Base-by-base conservation (phyloP, 805 yeast species). In the Yamadazyma insecticola region DNA sequence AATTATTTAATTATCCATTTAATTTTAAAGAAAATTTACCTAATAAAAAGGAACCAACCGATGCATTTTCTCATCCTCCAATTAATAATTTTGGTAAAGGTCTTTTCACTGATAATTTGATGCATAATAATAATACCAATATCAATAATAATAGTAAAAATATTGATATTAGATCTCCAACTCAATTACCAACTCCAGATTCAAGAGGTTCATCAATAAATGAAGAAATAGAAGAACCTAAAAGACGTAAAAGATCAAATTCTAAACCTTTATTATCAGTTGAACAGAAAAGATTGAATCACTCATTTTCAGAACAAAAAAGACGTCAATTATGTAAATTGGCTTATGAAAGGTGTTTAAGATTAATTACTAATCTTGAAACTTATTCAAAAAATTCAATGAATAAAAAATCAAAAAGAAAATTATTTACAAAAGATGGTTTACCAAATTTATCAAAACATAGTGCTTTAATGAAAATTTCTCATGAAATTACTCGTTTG, bases 371-470 rank as follows among this genome's bases (percentile, higher is more conserved):
- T 14, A 53, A 65, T 32, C 55, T 63, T 25, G 67, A 63, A 16
- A 67, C 61, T 14, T 65, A 53, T 40, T 50, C 50, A 36, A 53
- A 55, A 26, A 53, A 52, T 25, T 55, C 51, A 19, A 27, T 44
- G 7, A 55, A 53, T 14, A 53, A 56, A 32, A 57, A 57, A 41
- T 47, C 56, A 11, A 63, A 61, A 39, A 45, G 69, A 33, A 58
- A 59, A 27, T 62, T 60, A 35, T 47, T 63, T 29, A 61, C 53
- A 34, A 65, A 64, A 45, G 67, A 63, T 23, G 71, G 71, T 7
- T 57, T 65, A 43, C 71, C 71, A 13, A 65, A 65, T 43, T 55
- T 65, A 37, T 57, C 64, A 14, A 65, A 65, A 44, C 69, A 62
- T 45, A 55, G 60, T 33, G 70, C 71, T 2, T 57, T 65, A 44